Conservation (phyloP, 768 basidiomycete species). For the Gyrodon lividus region DNA sequence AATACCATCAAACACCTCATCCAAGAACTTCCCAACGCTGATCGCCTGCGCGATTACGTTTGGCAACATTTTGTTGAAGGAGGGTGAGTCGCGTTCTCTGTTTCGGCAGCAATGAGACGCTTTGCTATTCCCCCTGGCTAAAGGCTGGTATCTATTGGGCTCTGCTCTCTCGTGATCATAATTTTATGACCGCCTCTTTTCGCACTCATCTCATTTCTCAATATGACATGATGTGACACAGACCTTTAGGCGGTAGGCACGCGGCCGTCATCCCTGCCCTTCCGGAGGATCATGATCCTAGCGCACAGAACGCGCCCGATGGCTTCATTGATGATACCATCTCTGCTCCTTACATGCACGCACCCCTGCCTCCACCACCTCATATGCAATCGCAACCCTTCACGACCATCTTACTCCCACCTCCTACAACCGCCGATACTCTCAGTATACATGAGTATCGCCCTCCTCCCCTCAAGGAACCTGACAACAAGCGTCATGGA, state of each 20-base stretch:
- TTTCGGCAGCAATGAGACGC: slow-evolving; percentile 12
- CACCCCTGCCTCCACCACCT: slow-evolving; percentile 15
- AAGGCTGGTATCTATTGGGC: slow-evolving; percentile 8
- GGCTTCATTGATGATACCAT: slow-evolving; percentile 24
- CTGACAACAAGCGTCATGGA: slow-evolving; percentile 18
- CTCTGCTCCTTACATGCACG: slow-evolving; percentile 16
- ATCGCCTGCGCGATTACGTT: slow-evolving; percentile 73
- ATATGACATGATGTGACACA: slow-evolving; percentile 38
- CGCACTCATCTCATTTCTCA: slow-evolving; percentile 26
- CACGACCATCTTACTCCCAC: slow-evolving; percentile 32
- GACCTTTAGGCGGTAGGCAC: slow-evolving; percentile 77
- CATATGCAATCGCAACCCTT: slow-evolving; percentile 26
- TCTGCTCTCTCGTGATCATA: slow-evolving; percentile 11
- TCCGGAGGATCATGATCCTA: slow-evolving; percentile 66
- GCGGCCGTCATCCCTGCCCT: slow-evolving; percentile 80
- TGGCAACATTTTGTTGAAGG: slow-evolving; percentile 87
- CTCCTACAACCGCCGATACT: slow-evolving; percentile 25
- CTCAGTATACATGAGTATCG: slow-evolving; percentile 34
- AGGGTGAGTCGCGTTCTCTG: slow-evolving; percentile 54
- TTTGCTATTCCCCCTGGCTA: slow-evolving; percentile 5
- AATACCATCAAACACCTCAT: slow-evolving; percentile 89
- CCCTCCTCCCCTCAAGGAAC: slow-evolving; percentile 23
- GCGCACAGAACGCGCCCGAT: slow-evolving; percentile 26
- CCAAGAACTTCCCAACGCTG: slow-evolving; percentile 77
- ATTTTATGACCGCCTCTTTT: slow-evolving; percentile 20